Evolutionary conservation across 2,329 filamentous ascomycete species (phyloP).

Genomic region (Colletotrichum australisinense): DNA sequence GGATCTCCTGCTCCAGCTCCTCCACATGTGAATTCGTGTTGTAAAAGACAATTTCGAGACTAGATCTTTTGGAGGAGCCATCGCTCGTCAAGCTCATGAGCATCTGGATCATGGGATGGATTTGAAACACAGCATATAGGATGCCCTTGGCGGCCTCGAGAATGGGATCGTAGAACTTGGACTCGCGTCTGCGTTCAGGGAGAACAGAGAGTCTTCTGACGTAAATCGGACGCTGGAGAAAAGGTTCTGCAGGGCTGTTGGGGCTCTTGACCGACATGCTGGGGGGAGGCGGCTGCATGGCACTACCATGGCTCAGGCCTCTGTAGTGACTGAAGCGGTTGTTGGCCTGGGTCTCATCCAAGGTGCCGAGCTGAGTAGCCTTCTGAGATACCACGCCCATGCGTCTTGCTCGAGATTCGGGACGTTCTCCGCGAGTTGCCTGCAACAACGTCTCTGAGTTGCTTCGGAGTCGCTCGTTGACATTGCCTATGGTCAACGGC

Average conservation of each 20-base stretch:
- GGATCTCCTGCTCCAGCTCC: conserved; percentile 73
- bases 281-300: conserved; percentile 67
- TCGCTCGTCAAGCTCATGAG: conserved; percentile 72
- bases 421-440: conserved; percentile 58
- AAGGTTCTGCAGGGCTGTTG: conserved; percentile 69
- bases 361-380: conserved; percentile 68
- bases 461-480: conserved; percentile 74
- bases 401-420: conserved; percentile 68
- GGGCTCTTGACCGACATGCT: conserved; percentile 60
- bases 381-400: conserved; percentile 74
- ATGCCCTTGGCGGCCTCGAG: conserved; percentile 75
- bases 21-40: conserved; percentile 75
- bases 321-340: conserved; percentile 76
- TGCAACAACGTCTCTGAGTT: conserved; percentile 73
- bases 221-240: conserved; percentile 69
- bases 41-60: conserved; percentile 75
- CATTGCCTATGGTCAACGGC: conserved; percentile 75
- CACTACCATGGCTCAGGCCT: conserved; percentile 75
- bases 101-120: conserved; percentile 76
- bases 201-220: conserved; percentile 72
- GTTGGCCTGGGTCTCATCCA: conserved; percentile 71
- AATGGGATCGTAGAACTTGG: conserved; percentile 69
- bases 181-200: conserved; percentile 72
- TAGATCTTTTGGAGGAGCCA: conserved; percentile 69
- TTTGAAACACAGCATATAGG: conserved; percentile 74